Evolutionary conservation across 148 eudicot species (phyloP).

Genomic region (Chenopodium quinoa): DNA sequence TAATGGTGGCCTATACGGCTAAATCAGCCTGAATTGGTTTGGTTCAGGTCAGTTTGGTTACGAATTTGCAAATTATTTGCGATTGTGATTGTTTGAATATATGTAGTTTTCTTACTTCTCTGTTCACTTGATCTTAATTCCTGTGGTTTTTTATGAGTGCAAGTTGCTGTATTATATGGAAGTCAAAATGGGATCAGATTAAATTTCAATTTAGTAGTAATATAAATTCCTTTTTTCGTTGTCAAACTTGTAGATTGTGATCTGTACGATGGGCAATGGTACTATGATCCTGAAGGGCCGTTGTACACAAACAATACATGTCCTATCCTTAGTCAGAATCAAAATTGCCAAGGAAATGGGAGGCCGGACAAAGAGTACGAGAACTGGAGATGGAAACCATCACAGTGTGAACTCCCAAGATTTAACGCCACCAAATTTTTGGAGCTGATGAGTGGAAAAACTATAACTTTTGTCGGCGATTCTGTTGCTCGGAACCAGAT

Average conservation of each 20-base stretch:
- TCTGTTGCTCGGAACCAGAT: constrained; percentile 77
- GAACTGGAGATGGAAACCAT: constrained; percentile 92
- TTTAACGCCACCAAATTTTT: constrained; percentile 52
- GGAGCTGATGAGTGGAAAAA: constrained; percentile 78
- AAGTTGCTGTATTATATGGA: neutral
- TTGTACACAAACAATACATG: constrained; percentile 79
- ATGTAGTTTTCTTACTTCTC: neutral
- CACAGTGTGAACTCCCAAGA: constrained; percentile 69
- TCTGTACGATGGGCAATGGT: constrained; percentile 77
- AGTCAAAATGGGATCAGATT: neutral
- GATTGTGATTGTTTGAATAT: neutral
- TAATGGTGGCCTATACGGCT: neutral
- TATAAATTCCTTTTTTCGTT: neutral
- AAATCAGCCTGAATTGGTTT: neutral
- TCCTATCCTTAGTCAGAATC: constrained; percentile 73
- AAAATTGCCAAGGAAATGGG: constrained; percentile 97
- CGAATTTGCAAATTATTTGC: neutral
- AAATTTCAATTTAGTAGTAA: neutral
- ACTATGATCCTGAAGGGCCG: constrained; percentile 63
- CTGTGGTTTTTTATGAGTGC: neutral
- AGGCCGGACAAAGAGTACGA: constrained; percentile 97
- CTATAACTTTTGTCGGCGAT: constrained; percentile 72
- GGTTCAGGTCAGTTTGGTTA: no score
- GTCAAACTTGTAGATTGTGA: constrained; percentile 55
- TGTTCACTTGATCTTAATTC: no score